Evolutionary conservation across 345 rosid genomes (phyloP).

Genomic region (Punica granatum): DNA sequence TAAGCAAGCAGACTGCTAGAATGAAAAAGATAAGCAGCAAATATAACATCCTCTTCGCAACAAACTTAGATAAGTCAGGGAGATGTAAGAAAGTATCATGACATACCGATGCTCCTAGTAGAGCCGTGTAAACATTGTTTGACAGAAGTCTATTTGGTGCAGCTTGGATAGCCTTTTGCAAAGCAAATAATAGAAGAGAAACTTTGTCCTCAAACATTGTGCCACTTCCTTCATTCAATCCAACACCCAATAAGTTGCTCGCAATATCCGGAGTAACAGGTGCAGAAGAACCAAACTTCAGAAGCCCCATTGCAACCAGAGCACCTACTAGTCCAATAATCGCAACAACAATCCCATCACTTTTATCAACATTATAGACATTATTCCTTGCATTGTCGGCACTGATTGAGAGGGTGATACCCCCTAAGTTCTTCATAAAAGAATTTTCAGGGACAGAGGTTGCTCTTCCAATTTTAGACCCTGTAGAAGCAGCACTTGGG

Average conservation of each 20-base stretch:
- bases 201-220: conserved; percentile 97
- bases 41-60: not conserved
- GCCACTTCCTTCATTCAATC: conserved; percentile 60
- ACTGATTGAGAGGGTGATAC: conserved; percentile 88
- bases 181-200: conserved; percentile 78
- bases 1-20: not conserved
- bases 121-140: conserved; percentile 68
- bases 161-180: conserved; percentile 89
- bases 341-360: conserved; percentile 86
- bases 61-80: not conserved
- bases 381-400: conserved; percentile 96
- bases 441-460: conserved; percentile 59
- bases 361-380: conserved; percentile 74
- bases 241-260: conserved; percentile 55
- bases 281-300: conserved; percentile 50
- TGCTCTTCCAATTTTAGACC: conserved; percentile 41
- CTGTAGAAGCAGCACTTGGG: conserved; percentile 29
- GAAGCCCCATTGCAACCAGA: conserved; percentile 64
- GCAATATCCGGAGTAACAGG: conserved; percentile 46
- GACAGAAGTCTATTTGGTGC: conserved; percentile 94
- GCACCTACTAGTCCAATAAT: conserved; percentile 88
- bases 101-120: conserved; percentile 95
- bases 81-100: conserved; percentile 4
- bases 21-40: not conserved
- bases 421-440: conserved; percentile 62